Evolutionary conservation across 2,329 filamentous ascomycete genomes (phyloP).

Genomic region (Fulvia fulva): DNA sequence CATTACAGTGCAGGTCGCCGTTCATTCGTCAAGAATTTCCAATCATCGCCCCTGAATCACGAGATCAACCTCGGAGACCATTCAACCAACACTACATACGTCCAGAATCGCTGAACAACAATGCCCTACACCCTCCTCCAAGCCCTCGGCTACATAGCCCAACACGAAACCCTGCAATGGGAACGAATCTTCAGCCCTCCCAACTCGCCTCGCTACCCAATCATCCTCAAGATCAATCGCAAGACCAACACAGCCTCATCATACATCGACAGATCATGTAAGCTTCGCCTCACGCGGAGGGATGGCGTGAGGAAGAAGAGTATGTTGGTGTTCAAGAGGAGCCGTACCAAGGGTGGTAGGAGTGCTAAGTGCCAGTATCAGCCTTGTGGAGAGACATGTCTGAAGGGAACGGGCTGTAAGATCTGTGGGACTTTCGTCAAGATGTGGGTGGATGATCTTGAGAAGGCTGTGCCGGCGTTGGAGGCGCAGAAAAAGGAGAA

Average conservation of each 20-base stretch:
- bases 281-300: not conserved
- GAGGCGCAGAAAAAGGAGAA: not conserved
- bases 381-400: not conserved
- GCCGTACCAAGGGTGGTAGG: not conserved
- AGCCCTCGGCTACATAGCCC: slow-evolving; percentile 1
- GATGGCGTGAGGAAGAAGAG: not conserved
- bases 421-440: slow-evolving; percentile 7
- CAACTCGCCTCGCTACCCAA: not conserved
- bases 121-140: slow-evolving; percentile 7
- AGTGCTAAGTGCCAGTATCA: too few species aligned
- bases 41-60: not conserved
- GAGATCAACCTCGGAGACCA: not conserved
- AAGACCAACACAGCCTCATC: not conserved
- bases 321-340: not conserved
- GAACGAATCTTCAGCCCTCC: not conserved
- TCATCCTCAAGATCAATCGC: not conserved
- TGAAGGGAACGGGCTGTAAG: slow-evolving; percentile 1
- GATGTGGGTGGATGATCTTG: slow-evolving; percentile 7
- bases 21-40: too few species aligned
- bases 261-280: not conserved
- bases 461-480: slow-evolving; percentile 2
- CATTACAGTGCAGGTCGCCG: too few species aligned
- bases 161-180: not conserved
- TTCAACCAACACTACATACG: not conserved
- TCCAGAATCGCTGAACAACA: not conserved